These are phyloP conservation scores for Saccharomycopsis javanensis DNA, from an alignment of 805 yeast species.

Conservation along the genomic window DNA sequence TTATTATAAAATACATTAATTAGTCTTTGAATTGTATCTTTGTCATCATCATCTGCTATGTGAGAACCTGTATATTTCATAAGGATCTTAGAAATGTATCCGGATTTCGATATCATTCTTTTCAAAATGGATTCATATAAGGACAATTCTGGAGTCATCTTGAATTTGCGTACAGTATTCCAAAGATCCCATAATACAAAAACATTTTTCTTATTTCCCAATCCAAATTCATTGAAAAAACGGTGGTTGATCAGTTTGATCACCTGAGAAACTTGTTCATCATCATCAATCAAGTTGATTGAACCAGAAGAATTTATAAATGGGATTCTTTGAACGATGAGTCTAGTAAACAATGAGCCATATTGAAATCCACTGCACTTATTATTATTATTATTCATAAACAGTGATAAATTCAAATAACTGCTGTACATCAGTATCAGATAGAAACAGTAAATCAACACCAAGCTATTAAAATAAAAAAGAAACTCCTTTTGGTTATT, in stretches of 20 bases:
- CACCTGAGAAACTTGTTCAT: not conserved
- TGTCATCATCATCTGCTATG: not conserved
- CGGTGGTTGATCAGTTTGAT: not conserved
- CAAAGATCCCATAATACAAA: not conserved
- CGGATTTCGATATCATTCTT: not conserved
- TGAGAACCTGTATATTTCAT: not conserved
- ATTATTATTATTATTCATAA: not conserved
- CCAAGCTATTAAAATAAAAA: not conserved
- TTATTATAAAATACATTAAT: constrained; percentile 19
- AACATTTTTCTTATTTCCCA: not conserved
- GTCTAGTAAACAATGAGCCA: not conserved
- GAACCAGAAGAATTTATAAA: not conserved
- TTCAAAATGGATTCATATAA: not conserved
- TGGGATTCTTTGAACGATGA: not conserved
- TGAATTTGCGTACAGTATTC: not conserved
- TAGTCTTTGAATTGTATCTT: constrained; percentile 22
- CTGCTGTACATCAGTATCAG: not conserved
- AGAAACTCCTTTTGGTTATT: not conserved
- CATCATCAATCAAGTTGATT: not conserved
- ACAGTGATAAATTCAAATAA: not conserved
- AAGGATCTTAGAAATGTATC: not conserved
- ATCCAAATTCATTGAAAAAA: not conserved
- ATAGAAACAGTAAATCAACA: not conserved
- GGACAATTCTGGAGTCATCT: not conserved
- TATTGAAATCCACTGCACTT: not conserved